phyloP scores from a whole-genome alignment of 805 yeast species.

The Kodamaea restingae region DNA sequence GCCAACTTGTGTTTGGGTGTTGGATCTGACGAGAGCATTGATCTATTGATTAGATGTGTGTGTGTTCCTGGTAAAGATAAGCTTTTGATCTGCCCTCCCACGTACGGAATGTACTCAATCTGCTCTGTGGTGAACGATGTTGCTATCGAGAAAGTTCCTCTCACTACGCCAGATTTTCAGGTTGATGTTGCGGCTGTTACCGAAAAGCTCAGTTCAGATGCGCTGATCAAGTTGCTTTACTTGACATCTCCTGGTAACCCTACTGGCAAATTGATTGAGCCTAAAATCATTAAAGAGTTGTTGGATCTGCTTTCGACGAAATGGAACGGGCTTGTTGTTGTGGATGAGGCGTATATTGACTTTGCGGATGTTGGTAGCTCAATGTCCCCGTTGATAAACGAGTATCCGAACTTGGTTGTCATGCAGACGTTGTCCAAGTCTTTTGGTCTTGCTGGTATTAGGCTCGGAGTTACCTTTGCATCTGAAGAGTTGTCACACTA shows the following conservation, averaged over 20 bases:
- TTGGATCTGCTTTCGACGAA: constrained; percentile 45
- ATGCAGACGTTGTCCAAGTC: constrained; percentile 92
- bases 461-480: constrained; percentile 80
- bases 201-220: constrained; percentile 50
- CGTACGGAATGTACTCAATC: constrained; percentile 95
- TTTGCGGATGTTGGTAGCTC: constrained; percentile 59
- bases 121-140: constrained; percentile 90
- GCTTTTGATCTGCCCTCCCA: constrained; percentile 85
- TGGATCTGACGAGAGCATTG: constrained; percentile 96
- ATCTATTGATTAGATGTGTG: constrained; percentile 77
- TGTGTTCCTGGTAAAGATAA: constrained; percentile 83
- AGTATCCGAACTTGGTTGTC: constrained; percentile 78
- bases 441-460: constrained; percentile 92
- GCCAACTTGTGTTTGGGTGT: constrained; percentile 89
- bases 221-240: constrained; percentile 67
- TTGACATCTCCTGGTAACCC: constrained; percentile 98
- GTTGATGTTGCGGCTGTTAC: constrained; percentile 55
- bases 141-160: constrained; percentile 68
- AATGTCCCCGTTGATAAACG: constrained; percentile 70
- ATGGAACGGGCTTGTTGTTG: constrained; percentile 77
- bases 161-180: constrained; percentile 48
- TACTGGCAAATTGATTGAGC: constrained; percentile 64
- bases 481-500: constrained; percentile 56
- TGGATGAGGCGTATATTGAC: constrained; percentile 95
- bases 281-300: constrained; percentile 28